Base-by-base conservation (phyloP, 202 grass and related monocot species). In the Cymbopogon flexuosus region DNA sequence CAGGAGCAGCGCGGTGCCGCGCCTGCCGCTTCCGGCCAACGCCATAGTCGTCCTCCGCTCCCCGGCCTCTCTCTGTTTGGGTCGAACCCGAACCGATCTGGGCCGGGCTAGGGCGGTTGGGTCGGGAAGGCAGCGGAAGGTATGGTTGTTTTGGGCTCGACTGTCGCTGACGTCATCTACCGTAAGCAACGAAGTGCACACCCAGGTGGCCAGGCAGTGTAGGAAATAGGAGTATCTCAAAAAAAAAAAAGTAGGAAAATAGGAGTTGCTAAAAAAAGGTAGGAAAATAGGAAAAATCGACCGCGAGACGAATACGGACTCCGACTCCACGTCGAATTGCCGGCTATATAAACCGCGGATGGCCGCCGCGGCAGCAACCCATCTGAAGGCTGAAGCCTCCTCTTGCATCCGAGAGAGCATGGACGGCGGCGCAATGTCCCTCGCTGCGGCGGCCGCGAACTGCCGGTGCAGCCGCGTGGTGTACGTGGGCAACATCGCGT, bases 401-500 rank as follows among this genome's bases (percentile, higher is more conserved):
- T 60, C 41, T 3, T 10, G 8, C 18, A 69, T 69, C 66, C 10
- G 11, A 24, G 37, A 3, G 10, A 15, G 16, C 29, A 73, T 57
- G 71, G 71, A 57, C 1, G 30, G 30, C 70, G 3, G 22, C 41
- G 23, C 67, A 2, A 11, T 49, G 71, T 73, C 71, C 18, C 71
- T 74, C 16, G 45, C 60, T 4, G 41, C 66, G n/a, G 61, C 84
- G 12, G 51, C 77, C 3, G 72, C 43, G 10, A 82, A 64, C 45
- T 82, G 79, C 43, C 41, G 65, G 43, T 87, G 79, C 85, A 82
- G 85, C 58, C 57, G 85, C 65, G 42, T 83, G 1, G 79, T 87
- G 4, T 87, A 42, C 34, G 72, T 87, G 3, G 85, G 85, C 14
- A 87, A 87, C 65, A 81, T 87, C 33, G 0, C 79, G 5, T 83